Conservation (phyloP, 352 stramenopile genomes). For the Globisporangium yorkense region DNA sequence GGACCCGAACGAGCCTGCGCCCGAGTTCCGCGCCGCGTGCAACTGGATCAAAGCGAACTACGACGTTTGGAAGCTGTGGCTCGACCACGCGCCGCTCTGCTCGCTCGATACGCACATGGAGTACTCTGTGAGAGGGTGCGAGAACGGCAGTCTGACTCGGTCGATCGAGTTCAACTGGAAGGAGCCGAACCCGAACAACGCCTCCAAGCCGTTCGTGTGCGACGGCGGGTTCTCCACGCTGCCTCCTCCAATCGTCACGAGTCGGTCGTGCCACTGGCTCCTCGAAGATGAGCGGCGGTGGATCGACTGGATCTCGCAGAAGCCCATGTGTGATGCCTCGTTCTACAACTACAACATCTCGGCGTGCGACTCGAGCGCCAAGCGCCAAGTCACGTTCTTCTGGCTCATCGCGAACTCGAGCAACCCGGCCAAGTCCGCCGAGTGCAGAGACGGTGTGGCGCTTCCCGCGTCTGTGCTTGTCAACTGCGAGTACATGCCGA, state of each 20-base stretch:
- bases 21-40: constrained; percentile 35
- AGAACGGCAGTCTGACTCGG: constrained; percentile 9
- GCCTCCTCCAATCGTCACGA: constrained; percentile 26
- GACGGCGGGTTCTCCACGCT: constrained; percentile 29
- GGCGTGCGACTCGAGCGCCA: constrained; percentile 17
- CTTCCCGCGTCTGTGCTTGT: constrained; percentile 19
- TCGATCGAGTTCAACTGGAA: constrained; percentile 30
- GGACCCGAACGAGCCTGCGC: constrained; percentile 15
- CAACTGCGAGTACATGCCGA: constrained; percentile 33
- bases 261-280: constrained; percentile 32
- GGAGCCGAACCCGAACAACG: constrained; percentile 23
- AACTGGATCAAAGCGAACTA: constrained; percentile 52
- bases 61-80: constrained; percentile 35
- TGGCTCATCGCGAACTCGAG: constrained; percentile 29
- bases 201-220: constrained; percentile 26
- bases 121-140: constrained; percentile 22
- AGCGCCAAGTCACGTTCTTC: constrained; percentile 25
- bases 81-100: constrained; percentile 28
- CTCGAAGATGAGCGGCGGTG: constrained; percentile 17
- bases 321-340: constrained; percentile 26
- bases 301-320: constrained; percentile 24
- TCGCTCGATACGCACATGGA: constrained; percentile 19
- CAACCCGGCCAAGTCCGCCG: constrained; percentile 16
- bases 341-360: constrained; percentile 41
- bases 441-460: constrained; percentile 25